Percentiles rank a stretch among this genome's conserved stretches.
phyloP scores from a whole-genome alignment of 257 asterid genomes.

The Jacaranda mimosifolia region DNA sequence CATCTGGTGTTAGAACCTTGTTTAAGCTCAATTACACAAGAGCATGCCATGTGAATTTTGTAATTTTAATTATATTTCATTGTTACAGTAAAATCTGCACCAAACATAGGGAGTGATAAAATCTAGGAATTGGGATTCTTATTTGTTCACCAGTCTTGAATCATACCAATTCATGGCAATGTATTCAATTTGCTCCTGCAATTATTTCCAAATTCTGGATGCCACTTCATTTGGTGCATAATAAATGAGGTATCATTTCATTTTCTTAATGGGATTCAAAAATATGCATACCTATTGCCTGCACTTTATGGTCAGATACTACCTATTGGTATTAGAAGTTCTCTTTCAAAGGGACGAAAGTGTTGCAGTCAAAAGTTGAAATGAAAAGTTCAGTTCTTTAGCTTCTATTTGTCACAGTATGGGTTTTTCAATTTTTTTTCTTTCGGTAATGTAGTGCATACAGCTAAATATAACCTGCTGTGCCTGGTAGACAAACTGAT shows the following conservation, averaged over 20 bases:
- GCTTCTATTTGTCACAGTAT: background rate
- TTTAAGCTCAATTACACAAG: background rate
- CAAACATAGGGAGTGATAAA: background rate
- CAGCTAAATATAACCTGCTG: background rate
- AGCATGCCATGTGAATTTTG: background rate
- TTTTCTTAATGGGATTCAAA: background rate
- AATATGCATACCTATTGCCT: background rate
- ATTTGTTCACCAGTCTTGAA: background rate
- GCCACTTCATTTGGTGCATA: background rate
- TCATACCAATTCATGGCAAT: too few relatives aligned
- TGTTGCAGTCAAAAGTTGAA: background rate
- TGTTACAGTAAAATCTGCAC: background rate
- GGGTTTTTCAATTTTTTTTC: background rate
- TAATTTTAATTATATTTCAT: background rate
- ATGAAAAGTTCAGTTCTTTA: background rate
- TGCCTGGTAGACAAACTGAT: slow-evolving; percentile 2
- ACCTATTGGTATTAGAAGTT: background rate
- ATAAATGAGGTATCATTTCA: background rate
- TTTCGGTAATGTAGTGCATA: background rate
- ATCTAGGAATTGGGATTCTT: slow-evolving; percentile 9
- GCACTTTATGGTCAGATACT: background rate
- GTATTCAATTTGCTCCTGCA: background rate
- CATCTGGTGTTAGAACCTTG: background rate
- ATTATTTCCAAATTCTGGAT: background rate
- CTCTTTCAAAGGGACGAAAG: background rate